Base-by-base conservation (phyloP, 371 early-diverging fungal species). In the Dinochytrium kinnereticum region DNA sequence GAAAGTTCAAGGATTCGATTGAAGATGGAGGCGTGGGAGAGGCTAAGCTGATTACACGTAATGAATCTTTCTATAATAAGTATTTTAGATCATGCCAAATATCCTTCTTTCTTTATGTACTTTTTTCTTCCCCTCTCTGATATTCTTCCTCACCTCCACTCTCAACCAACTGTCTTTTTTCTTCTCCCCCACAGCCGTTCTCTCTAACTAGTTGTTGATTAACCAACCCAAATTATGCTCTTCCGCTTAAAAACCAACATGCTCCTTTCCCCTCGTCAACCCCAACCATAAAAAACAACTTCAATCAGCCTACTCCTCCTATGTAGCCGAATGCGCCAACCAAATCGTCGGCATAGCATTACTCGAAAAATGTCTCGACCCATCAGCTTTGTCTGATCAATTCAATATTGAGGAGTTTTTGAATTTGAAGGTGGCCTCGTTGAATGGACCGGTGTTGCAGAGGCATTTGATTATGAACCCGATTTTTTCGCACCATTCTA, bases 391-490 rank as follows among this genome's bases (percentile, higher is more conserved):
- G 28, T 59, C 71, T 5, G 83, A 83, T 55, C 81, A 82, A 68
- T 83, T 80, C 65, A 78, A 80, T 26, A 71, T 82, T 19, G 80
- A 80, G 53, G 71, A 76, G 39, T 81, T 69, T 68, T 40, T 78
- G 19, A 61, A 75, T 40, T 50, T 74, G 0, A 59, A 69, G 7
- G 36, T 69, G 1, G 28, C 68, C 7, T 30, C 64, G 24, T 38
- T 81, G 7, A 51, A 68, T 36, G 61, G 67, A 39, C 78, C 78
- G 30, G 73, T 78, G 30, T 2, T 82, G 3, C 50, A 78, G 36
- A 64, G 72, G 24, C 76, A 79, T 31, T 33, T 83, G 31, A 61
- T 82, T 2, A 59, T 86, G 34, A 81, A 83, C 51, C 84, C 84
- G 39, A 40, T 81, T 1, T 86, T 82, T 73, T 74, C 71, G 2